Conservation (phyloP, 2,329 filamentous ascomycete genomes). For the Macrophomina phaseolina region DNA sequence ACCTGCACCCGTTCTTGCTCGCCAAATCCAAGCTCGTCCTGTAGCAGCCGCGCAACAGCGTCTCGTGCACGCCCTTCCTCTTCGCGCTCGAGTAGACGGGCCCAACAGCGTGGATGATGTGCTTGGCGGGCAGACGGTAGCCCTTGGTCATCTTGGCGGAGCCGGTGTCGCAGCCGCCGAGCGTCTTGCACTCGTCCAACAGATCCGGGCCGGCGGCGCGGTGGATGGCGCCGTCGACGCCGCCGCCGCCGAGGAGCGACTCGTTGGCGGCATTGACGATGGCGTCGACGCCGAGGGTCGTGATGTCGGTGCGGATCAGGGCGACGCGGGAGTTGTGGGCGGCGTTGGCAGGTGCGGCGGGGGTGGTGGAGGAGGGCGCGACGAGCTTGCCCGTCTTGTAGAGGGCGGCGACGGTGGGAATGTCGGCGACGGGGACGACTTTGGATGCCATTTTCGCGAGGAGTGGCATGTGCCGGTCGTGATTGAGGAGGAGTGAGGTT, state of each 20-base stretch:
- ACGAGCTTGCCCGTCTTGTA: slow-evolving; percentile 46
- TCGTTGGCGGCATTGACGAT: slow-evolving; percentile 94
- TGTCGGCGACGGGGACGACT: slow-evolving; percentile 56
- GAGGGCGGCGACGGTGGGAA: slow-evolving; percentile 64
- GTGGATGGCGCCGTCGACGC: slow-evolving; percentile 81
- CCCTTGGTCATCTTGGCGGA: slow-evolving; percentile 81
- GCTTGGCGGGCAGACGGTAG: slow-evolving; percentile 74
- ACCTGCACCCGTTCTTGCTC: slow-evolving; percentile 67
- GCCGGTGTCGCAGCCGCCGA: slow-evolving; percentile 78
- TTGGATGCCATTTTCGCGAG: slow-evolving; percentile 17
- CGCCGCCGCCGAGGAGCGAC: slow-evolving; percentile 81
- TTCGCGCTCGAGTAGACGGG: slow-evolving; percentile 69
- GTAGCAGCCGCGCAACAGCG: slow-evolving; percentile 70
- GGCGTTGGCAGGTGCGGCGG: slow-evolving; percentile 48
- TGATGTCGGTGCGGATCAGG: slow-evolving; percentile 80
- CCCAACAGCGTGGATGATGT: slow-evolving; percentile 90
- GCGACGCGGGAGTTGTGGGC: slow-evolving; percentile 73
- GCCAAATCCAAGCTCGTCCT: slow-evolving; percentile 73
- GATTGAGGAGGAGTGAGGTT: background rate
- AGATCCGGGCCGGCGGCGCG: slow-evolving; percentile 75
- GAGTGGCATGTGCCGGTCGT: background rate
- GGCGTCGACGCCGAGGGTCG: slow-evolving; percentile 74
- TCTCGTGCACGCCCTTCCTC: slow-evolving; percentile 44
- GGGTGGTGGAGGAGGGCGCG: slow-evolving; percentile 36
- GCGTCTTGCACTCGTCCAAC: slow-evolving; percentile 70